These are phyloP conservation scores for Delitschia confertaspora DNA, from an alignment of 495 filamentous ascomycete species.

Conservation along the genomic window DNA sequence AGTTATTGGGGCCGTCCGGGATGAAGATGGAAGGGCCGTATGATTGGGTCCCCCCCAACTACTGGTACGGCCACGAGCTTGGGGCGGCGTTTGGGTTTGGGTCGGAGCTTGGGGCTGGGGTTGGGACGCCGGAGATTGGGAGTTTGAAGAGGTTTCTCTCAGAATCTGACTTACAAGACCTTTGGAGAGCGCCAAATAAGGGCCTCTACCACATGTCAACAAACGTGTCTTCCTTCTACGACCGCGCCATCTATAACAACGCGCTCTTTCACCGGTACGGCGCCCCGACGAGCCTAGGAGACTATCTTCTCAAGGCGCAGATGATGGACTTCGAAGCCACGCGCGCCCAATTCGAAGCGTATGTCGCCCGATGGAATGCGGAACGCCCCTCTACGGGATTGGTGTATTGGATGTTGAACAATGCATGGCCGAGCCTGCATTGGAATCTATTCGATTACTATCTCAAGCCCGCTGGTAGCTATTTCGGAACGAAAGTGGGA, in stretches of 20 bases:
- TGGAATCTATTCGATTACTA: constrained; percentile 63
- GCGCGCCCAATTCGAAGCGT: constrained; percentile 51
- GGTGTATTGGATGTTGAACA: constrained; percentile 64
- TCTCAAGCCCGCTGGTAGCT: constrained; percentile 47
- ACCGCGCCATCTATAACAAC: constrained; percentile 51
- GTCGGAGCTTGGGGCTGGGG: constrained; percentile 51
- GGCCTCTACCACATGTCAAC: constrained; percentile 53
- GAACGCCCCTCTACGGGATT: constrained; percentile 48
- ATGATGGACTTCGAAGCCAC: constrained; percentile 54
- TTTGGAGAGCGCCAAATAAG: constrained; percentile 49
- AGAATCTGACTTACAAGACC: constrained; percentile 39
- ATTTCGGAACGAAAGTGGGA: constrained; percentile 51
- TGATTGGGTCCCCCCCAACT: constrained; percentile 58
- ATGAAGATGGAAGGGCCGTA: constrained; percentile 64
- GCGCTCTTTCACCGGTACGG: constrained; percentile 44
- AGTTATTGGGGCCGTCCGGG: constrained; percentile 45
- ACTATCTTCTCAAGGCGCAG: constrained; percentile 42
- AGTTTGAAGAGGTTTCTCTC: constrained; percentile 50
- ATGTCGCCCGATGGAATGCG: constrained; percentile 43
- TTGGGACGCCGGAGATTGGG: constrained; percentile 50
- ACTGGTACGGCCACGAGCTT: constrained; percentile 47
- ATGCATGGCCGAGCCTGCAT: constrained; percentile 56
- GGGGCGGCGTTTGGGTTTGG: constrained; percentile 57
- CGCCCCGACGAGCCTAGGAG: constrained; percentile 41
- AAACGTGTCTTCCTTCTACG: constrained; percentile 44